Base-by-base conservation (phyloP, 768 basidiomycete species). In the Tephrocybe sp. region DNA sequence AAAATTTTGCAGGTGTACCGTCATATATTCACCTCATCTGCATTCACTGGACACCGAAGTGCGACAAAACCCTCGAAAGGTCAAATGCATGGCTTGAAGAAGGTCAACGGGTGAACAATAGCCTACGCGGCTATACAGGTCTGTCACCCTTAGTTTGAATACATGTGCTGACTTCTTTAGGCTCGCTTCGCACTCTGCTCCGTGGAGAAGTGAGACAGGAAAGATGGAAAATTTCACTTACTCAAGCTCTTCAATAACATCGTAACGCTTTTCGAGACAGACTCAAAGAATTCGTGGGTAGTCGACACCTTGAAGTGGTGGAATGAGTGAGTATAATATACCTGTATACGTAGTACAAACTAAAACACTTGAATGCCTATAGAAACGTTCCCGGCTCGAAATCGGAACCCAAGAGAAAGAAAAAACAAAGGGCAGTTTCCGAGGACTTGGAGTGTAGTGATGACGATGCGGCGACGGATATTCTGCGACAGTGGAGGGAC, bases 21-120 rank as follows among this genome's bases (percentile, higher is more conserved):
- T 12, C 38, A 48, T 16, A 48, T 48, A 3, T 48, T 49, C 15
- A 49, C 32, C 1, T 25, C 40, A 15, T 49, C 48, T 16, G 27
- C 31, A 9, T n/a, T 35, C 2, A 3, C 25, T 11, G 18, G 48
- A 13, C 11, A 12, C 24, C 21, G 38, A 1, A 42, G 36, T 19
- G 40, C 40, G 1, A 49, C 40, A 18, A 49, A 49, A 35, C 39
- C 40, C 1, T 34, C 31, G 3, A 49, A 49, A 16, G 28, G 39
- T 18, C 25, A 32, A 1, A 49, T 41, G 3, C 40, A 49, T 27
- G 3, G 2, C 22, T 4, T 48, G 30, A 48, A 22, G 9, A 15
- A 9, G 15, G 39, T 49, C 0, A 42, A 39, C 7, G 42, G 42
- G 11, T 19, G 27, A 16, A 37, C 45, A 9, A 36, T 42, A 3